Conservation (phyloP, 257 asterid species). For the Fraxinus pennsylvanica region DNA sequence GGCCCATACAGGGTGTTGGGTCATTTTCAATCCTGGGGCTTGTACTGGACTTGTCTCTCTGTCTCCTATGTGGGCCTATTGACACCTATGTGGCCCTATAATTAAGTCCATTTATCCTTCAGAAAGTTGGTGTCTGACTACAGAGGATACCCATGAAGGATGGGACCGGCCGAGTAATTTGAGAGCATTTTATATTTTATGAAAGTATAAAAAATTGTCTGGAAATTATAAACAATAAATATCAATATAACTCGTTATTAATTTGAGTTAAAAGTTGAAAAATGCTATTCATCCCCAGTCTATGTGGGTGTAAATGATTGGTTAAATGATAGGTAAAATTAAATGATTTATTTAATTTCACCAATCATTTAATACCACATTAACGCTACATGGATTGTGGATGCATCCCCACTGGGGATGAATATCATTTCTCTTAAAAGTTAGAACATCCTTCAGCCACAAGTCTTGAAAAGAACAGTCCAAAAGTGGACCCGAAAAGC, state of each 20-base stretch:
- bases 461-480: not conserved
- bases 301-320: too few relatives aligned
- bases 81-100: conserved; percentile 9
- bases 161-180: not conserved
- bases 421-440: not conserved
- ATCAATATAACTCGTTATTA: not conserved
- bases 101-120: conserved; percentile 15
- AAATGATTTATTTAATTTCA: too few relatives aligned
- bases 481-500: not conserved
- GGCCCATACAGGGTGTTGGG: conserved; percentile 38
- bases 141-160: conserved; percentile 2
- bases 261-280: too few relatives aligned
- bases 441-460: not conserved
- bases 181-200: too few relatives aligned
- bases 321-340: too few relatives aligned
- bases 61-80: conserved; percentile 46
- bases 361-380: too few relatives aligned
- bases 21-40: conserved; percentile 39
- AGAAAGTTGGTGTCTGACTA: conserved; percentile 18
- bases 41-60: conserved; percentile 45
- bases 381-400: too few relatives aligned
- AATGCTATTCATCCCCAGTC: too few relatives aligned
- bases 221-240: conserved; percentile 1
- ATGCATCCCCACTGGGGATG: too few relatives aligned
- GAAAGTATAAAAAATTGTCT: too few relatives aligned